Percentiles rank a stretch among this genome's conserved stretches.
These are phyloP conservation scores for Musa schizocarpa DNA, from an alignment of 176 grass and related monocot species.

Conservation along the genomic window DNA sequence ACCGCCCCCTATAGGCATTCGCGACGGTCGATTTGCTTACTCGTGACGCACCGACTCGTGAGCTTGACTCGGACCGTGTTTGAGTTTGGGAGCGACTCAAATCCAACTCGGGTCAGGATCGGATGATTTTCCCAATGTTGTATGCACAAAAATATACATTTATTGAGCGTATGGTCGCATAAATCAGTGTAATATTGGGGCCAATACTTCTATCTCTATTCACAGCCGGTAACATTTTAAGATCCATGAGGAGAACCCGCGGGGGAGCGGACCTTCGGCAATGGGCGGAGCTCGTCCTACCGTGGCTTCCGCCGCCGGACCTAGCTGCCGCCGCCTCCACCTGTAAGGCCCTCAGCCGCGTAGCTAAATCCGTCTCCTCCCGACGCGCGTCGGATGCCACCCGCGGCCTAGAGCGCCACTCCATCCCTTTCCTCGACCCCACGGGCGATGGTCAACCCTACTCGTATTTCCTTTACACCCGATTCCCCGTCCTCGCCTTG, in stretches of 20 bases:
- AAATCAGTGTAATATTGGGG: too few species aligned
- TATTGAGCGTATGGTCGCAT: too few species aligned
- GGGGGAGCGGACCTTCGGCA: constrained; percentile 3
- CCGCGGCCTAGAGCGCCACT: constrained; percentile 43
- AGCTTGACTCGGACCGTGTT: too few species aligned
- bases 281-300: constrained; percentile 57
- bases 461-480: constrained; percentile 60
- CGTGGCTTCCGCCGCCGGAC: constrained; percentile 41
- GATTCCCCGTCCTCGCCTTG: constrained; percentile 29
- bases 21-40: not conserved
- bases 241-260: not conserved
- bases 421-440: constrained; percentile 52
- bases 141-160: too few species aligned
- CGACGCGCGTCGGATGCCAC: constrained; percentile 46
- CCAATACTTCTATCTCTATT: too few species aligned
- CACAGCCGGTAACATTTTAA: not conserved
- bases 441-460: constrained; percentile 36
- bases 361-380: constrained; percentile 28
- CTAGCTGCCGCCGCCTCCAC: constrained; percentile 41
- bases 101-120: too few species aligned
- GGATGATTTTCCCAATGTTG: too few species aligned
- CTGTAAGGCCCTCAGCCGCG: constrained; percentile 29
- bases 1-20: not conserved
- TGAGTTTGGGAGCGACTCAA: too few species aligned
- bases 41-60: not conserved